Conservation (phyloP, 257 asterid species). For the Solanum bulbocastanum region DNA sequence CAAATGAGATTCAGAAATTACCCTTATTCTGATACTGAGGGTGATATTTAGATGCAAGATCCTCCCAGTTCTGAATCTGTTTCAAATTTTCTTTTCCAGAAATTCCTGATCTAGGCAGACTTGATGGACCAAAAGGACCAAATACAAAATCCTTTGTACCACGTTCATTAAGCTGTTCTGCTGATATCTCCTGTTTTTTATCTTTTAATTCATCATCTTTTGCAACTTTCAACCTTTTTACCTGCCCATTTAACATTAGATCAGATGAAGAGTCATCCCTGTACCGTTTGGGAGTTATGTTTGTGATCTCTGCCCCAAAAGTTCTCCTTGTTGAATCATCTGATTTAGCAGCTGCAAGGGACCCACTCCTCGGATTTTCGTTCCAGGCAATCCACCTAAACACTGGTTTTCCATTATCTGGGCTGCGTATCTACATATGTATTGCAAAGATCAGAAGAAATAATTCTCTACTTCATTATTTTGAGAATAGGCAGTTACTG, state of each 20-base stretch:
- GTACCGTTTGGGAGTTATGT: slow-evolving; percentile 24
- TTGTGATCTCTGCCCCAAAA: slow-evolving; percentile 58
- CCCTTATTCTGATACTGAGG: slow-evolving; percentile 57
- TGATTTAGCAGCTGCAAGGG: slow-evolving; percentile 13
- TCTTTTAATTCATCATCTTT: not conserved
- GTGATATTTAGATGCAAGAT: slow-evolving; percentile 22
- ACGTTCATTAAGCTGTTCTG: slow-evolving; percentile 19
- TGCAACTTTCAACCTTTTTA: slow-evolving; percentile 7
- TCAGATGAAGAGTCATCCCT: slow-evolving; percentile 21
- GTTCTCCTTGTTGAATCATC: slow-evolving; percentile 34
- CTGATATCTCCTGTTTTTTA: not conserved
- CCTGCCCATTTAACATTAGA: slow-evolving; percentile 11
- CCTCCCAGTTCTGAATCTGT: slow-evolving; percentile 26
- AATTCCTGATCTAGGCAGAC: slow-evolving; percentile 4
- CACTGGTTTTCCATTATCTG: slow-evolving; percentile 56
- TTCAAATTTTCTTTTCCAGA: slow-evolving; percentile 14
- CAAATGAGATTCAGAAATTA: slow-evolving; percentile 7
- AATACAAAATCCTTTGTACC: slow-evolving; percentile 39
- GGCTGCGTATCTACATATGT: slow-evolving; percentile 34
- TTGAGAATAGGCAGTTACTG: not conserved
- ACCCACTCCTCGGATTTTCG: slow-evolving; percentile 10
- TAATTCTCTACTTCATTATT: not conserved
- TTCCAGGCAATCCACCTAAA: slow-evolving; percentile 48
- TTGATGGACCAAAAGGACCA: slow-evolving; percentile 57
- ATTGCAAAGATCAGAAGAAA: not conserved